Evolutionary conservation across 345 rosid species (phyloP), one percentile per base, ranked within the genome.

Genomic region (Raphanus raphanistrum): DNA sequence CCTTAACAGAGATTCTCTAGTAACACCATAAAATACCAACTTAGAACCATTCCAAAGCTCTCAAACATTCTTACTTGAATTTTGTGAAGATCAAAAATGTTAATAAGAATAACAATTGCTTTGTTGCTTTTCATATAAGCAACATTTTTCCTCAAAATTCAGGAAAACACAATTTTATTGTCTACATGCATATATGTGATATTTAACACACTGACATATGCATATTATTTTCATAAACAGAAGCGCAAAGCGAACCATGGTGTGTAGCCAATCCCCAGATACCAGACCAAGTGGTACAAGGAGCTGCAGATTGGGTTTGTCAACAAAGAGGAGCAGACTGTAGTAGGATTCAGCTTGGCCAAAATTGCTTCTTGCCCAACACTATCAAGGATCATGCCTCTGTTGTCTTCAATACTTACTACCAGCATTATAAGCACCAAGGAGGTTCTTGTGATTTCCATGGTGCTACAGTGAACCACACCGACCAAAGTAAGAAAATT

Each of bases 251-350:
- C 0, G 87, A 80, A 86, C 84, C 83, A 76, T 91, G 90, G 90
- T 90, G 97, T 67, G 79, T 88, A 72, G 92, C 87, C 0, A 90
- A 91, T 70, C 79, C 75, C 74, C 89, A 89, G 68, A 80, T 86
- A 6, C 88, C 90, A 1, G 89, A 87, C 10, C 68, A 68, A 1
- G 89, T 85, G 74, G 31, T 91, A 83, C 92, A 86, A 77, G 78
- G 45, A 32, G 92, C 90, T 17, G 2, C 87, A 75, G 87, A 87
- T n/a, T 28, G 29, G 29, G n/a, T 3, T 28, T 28, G 29, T 28
- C 29, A 28, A 28, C 3, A 28, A 28, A n/a, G 29, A 2, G 29
- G 29, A 28, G 29, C 29, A 28, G 29, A 2, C 29, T 3, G 29
- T 28, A 28, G 29, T 3, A 28, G 2, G 29, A 28, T 28, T 28